phyloP scores from a whole-genome alignment of 306 rosid species.

The Cyclanthera cordifolia region DNA sequence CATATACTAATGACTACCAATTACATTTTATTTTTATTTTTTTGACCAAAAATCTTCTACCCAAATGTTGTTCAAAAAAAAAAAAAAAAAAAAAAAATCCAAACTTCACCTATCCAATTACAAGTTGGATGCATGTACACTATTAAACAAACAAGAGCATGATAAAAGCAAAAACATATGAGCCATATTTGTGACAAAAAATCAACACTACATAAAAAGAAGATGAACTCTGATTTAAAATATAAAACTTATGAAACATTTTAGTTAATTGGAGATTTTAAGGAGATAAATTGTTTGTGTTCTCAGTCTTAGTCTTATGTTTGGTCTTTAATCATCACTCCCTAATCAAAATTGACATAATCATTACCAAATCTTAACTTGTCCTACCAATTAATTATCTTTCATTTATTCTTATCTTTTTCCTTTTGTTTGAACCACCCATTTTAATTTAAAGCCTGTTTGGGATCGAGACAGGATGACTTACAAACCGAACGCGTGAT shows the following conservation, averaged over 20 bases:
- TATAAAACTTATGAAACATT: not conserved
- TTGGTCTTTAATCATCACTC: not conserved
- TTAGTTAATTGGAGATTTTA: not conserved
- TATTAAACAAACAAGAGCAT: not conserved
- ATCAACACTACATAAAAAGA: not conserved
- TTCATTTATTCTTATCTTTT: not conserved
- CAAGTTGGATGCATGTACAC: not conserved
- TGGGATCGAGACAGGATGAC: too few relatives aligned
- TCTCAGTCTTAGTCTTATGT: not conserved
- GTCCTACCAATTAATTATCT: not conserved
- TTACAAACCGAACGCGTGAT: too few relatives aligned
- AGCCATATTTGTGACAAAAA: not conserved
- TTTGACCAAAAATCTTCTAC: too few relatives aligned
- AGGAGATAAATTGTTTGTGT: not conserved
- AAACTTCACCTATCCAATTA: not conserved
- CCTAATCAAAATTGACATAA: not conserved
- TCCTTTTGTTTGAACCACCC: too few relatives aligned
- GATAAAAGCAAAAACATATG: not conserved
- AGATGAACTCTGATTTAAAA: not conserved
- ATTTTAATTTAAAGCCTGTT: too few relatives aligned
- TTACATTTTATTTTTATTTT: too few relatives aligned
- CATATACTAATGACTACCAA: too few relatives aligned
- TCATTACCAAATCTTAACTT: constrained; percentile 2
- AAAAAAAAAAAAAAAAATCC: too few relatives aligned
- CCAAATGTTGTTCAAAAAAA: too few relatives aligned